Base-by-base conservation (phyloP, 2,329 filamentous ascomycete species). In the Cadophora luteo-olivacea region DNA sequence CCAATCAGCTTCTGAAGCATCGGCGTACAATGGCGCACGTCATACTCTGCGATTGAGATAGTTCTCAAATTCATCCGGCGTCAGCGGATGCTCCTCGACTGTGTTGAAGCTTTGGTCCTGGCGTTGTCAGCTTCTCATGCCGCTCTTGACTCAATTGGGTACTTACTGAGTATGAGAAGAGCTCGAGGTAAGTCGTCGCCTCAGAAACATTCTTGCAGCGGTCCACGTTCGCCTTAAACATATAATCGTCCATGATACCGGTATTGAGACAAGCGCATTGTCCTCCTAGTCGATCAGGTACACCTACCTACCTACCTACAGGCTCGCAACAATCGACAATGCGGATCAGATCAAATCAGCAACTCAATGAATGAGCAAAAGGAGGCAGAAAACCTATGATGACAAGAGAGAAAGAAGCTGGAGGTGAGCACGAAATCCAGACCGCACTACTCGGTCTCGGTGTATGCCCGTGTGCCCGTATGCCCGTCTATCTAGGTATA, bases 231-330 rank as follows among this genome's bases (percentile, higher is more conserved):
- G 68, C 60, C 52, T 75, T 69, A 62, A 79, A 79, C 74, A 79
- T 75, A 70, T 79, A 79, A 71, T 78, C 75, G 67, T 79, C 77
- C 77, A 79, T 79, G 8, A 29, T 64, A 48, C 38, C 63, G 36
- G 16, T 62, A 3, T 62, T 33, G 14, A 64, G 14, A 16, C 61
- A 52, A 45, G 36, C 11, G 22, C 68, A 68, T 66, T 36, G 51
- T 49, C 48, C 51, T 60, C 52, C 36, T 14, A 19, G 52, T 33
- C 14, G 45, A 4, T 16, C 41, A 41, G 29, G n/a, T 41, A 32
- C 0, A n/a, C n/a, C n/a, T n/a, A n/a, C n/a, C 12, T 12, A 8
- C 3, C 3, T 29, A 29, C 3, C 3, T 29, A 29, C 29, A 29
- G 29, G 29, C 29, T 60, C 57, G 22, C 22, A 41, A 5, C 33